Conservation (phyloP, 352 stramenopile species). For the Thalassiosira mediterranea region DNA sequence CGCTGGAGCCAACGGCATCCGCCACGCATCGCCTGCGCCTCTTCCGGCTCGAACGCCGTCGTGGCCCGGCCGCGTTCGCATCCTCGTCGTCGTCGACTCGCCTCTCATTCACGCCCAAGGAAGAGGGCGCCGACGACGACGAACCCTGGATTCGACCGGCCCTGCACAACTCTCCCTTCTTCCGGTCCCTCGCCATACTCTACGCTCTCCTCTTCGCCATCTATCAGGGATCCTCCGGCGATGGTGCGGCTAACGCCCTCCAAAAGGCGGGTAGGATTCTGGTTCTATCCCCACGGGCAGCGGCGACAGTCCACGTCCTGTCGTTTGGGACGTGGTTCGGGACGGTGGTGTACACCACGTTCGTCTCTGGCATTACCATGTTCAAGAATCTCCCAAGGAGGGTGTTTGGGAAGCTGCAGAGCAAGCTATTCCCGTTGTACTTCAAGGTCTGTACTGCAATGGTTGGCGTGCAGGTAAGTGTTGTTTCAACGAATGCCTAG, state of each 20-base stretch:
- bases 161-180: slow-evolving; percentile 40
- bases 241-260: slow-evolving; percentile 3
- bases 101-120: slow-evolving; percentile 12
- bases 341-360: slow-evolving; percentile 63
- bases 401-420: slow-evolving; percentile 80
- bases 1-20: no score
- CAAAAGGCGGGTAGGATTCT: slow-evolving; percentile 27
- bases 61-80: background rate
- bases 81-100: background rate
- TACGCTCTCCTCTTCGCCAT: slow-evolving; percentile 43
- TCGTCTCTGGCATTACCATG: slow-evolving; percentile 79
- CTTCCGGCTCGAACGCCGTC: background rate
- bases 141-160: slow-evolving; percentile 35
- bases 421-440: slow-evolving; percentile 76
- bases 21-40: no score
- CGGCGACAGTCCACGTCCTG: slow-evolving; percentile 63
- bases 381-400: slow-evolving; percentile 82
- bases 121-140: slow-evolving; percentile 3
- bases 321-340: slow-evolving; percentile 77
- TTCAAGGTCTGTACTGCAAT: slow-evolving; percentile 65
- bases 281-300: slow-evolving; percentile 44
- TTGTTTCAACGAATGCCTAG: background rate
- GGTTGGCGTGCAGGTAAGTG: slow-evolving; percentile 61
- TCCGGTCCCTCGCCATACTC: slow-evolving; percentile 33
- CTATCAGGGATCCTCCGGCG: slow-evolving; percentile 24